Evolutionary conservation across 2,329 filamentous ascomycete species (phyloP).

Genomic region (Aureobasidium leucospermi): DNA sequence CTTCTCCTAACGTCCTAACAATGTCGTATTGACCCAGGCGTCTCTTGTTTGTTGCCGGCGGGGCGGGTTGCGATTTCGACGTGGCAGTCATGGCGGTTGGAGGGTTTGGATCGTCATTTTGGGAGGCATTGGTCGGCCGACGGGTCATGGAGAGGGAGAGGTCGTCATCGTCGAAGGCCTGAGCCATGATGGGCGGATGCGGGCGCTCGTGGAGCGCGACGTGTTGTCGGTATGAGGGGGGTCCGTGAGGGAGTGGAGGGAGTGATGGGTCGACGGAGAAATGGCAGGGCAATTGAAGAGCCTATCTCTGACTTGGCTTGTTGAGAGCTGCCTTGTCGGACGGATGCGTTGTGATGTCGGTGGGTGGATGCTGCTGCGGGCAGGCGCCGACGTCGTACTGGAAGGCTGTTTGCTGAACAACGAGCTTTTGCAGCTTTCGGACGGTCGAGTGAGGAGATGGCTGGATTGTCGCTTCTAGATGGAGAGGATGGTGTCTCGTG

Average conservation of each 20-base stretch:
- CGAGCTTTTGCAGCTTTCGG: background rate
- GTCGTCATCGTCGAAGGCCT: constrained; percentile 34
- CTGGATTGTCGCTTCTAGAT: background rate
- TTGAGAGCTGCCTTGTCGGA: background rate
- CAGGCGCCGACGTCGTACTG: background rate
- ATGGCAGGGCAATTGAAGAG: background rate
- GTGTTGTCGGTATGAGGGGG: background rate
- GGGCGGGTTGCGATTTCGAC: constrained; percentile 2
- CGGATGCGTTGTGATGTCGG: background rate
- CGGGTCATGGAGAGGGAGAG: constrained; percentile 32
- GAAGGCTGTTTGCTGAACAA: background rate
- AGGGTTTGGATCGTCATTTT: constrained; percentile 18
- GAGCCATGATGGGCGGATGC: constrained; percentile 26
- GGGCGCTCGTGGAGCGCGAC: background rate
- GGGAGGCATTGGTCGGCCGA: constrained; percentile 16
- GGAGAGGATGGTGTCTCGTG: background rate
- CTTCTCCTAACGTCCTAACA: constrained; percentile 84
- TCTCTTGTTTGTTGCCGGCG: constrained; percentile 37
- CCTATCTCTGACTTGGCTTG: background rate
- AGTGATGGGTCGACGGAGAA: background rate
- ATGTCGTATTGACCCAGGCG: constrained; percentile 89
- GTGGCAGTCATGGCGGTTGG: background rate
- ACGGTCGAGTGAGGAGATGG: background rate
- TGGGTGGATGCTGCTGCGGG: background rate
- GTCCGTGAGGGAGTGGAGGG: background rate